phyloP scores from a whole-genome alignment of 805 yeast genomes.

The Tetrapisispora fleetii region DNA sequence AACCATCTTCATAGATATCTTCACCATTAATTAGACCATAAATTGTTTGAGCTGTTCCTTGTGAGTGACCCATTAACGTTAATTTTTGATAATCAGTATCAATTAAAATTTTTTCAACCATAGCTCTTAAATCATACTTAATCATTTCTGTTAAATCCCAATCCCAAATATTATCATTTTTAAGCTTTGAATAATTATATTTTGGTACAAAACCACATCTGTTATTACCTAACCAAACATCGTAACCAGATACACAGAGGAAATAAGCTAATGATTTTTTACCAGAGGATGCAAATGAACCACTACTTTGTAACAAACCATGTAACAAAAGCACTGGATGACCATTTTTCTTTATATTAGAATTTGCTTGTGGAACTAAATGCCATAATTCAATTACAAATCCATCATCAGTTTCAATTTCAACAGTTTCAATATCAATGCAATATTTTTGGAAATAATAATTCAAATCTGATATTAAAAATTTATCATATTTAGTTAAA shows the following conservation, averaged over 20 bases:
- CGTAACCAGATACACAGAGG: conserved; percentile 49
- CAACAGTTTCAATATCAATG: conserved; percentile 47
- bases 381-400: conserved; percentile 57
- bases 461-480: conserved; percentile 43
- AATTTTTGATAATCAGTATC: conserved; percentile 36
- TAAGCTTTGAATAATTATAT: conserved; percentile 36
- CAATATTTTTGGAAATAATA: conserved; percentile 61
- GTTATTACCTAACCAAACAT: conserved; percentile 88
- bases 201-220: conserved; percentile 74
- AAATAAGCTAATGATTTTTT: conserved; percentile 61
- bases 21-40: conserved; percentile 47
- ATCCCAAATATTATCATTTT: conserved; percentile 44
- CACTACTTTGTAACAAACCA: conserved; percentile 81
- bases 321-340: conserved; percentile 72
- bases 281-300: conserved; percentile 75
- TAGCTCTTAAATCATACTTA: conserved; percentile 59
- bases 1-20: conserved; percentile 6
- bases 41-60: conserved; percentile 84
- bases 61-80: conserved; percentile 74
- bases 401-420: conserved; percentile 72
- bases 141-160: conserved; percentile 88
- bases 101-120: conserved; percentile 51
- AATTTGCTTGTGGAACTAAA: conserved; percentile 12
- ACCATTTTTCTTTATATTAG: conserved; percentile 18
- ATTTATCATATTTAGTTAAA: conserved; percentile 19